Evolutionary conservation across 2,329 filamentous ascomycete species (phyloP).

Genomic region (Alternaria sp.): DNA sequence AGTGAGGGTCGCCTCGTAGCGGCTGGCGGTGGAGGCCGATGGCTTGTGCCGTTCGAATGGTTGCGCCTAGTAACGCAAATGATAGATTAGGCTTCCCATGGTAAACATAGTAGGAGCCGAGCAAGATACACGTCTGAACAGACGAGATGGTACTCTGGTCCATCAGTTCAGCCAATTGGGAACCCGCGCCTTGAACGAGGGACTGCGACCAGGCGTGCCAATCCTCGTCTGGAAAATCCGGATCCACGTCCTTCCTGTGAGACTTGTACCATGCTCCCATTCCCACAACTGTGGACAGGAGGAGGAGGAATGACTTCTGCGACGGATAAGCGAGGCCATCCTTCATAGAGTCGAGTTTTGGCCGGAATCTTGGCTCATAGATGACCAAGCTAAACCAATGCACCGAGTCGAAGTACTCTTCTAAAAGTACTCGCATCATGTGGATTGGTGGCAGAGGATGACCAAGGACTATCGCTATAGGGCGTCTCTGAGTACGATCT

Average conservation of each 20-base stretch:
- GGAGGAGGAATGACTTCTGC: conserved; percentile 47
- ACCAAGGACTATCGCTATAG: conserved; percentile 20
- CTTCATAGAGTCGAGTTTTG: conserved; percentile 37
- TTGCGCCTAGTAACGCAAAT: conserved; percentile 49
- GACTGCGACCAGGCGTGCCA: conserved; percentile 22
- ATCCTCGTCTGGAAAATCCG: conserved; percentile 11
- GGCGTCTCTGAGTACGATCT: conserved; percentile 23
- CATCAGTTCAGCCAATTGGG: conserved; percentile 50
- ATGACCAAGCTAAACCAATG: conserved; percentile 56
- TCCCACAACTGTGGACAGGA: conserved; percentile 48
- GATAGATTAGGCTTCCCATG: conserved; percentile 52
- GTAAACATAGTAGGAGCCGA: conserved; percentile 53
- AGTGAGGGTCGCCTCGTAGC: conserved; percentile 27
- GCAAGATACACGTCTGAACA: conserved; percentile 49
- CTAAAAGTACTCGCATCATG: conserved; percentile 42
- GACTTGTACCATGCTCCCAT: conserved; percentile 51
- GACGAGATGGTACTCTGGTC: conserved; percentile 49
- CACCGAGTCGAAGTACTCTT: conserved; percentile 52
- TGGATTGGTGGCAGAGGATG: conserved; percentile 37
- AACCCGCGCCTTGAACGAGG: conserved; percentile 39
- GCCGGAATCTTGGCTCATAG: conserved; percentile 51
- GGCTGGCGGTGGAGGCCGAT: conserved; percentile 43
- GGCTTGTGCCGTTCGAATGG: conserved; percentile 48
- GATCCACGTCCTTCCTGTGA: conserved; percentile 20
- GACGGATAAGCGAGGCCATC: conserved; percentile 41